Evolutionary conservation across 2,329 filamentous ascomycete species (phyloP), one percentile per base, ranked within the genome.

Genomic region (Trichoderma semiorbis): DNA sequence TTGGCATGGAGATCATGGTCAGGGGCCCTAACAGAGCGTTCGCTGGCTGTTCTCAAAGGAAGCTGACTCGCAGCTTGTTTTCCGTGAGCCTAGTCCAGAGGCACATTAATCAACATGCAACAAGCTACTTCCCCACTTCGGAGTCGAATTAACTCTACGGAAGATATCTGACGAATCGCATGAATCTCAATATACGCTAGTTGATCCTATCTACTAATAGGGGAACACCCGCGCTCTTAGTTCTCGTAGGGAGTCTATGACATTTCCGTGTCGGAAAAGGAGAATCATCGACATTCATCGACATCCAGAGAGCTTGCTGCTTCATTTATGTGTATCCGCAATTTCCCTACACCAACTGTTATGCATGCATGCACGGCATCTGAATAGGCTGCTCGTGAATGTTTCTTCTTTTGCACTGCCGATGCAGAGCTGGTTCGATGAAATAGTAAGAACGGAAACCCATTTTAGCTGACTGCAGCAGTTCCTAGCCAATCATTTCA

Each of bases 1-100:
- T 50, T 61, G 28, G 66, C 28, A 69, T 24, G 66, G 24, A 58
- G 66, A 61, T 69, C 66, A 69, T 43, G 55, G n/a, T 34, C 55
- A 68, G 53, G 65, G 53, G 7, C 43, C n/a, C 2, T 7, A 12
- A 34, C 65, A 10, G 28, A 7, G 18, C 24, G 26, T 50, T 32
- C 18, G 26, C 28, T 61, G 26, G 32, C 18, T 11, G 39, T 43
- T 69, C 55, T 12, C 36, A 50, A 47, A 61, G 36, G 10, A 50
- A 50, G 14, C 66, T 61, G 66, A 69, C 66, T 69, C 66, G 66
- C 55, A 65, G 21, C 12, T 24, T 24, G 62, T 62, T 26, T 62
- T n/a, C 30, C 24, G 18, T 28, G 53, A 36, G 34, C 3, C 36
- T 64, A 30, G 18, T 3, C 36, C 8, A 39, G 26, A 39, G 26